Percentiles rank a stretch among this genome's conserved stretches.
phyloP scores from a whole-genome alignment of 345 rosid genomes.

The Combretum micranthum region DNA sequence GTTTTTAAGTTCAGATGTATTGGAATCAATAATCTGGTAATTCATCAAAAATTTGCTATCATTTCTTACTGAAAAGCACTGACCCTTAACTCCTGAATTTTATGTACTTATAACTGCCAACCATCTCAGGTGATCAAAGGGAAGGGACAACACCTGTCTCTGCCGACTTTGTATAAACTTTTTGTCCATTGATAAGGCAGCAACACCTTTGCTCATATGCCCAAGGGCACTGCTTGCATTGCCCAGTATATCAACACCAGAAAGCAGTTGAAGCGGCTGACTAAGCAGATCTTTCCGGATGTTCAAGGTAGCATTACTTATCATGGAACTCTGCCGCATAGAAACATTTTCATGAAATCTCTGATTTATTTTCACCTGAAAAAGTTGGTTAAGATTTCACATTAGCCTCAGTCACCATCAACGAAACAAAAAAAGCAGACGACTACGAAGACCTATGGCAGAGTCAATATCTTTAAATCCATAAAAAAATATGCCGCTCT shows the following conservation, averaged over 20 bases:
- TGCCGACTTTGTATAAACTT: slow-evolving; percentile 91
- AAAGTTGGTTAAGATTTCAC: background rate
- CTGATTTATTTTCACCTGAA: slow-evolving; percentile 79
- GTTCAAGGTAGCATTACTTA: slow-evolving; percentile 63
- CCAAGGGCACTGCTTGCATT: slow-evolving; percentile 99
- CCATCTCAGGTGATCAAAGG: slow-evolving; percentile 3
- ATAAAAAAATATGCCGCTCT: no score
- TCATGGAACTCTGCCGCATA: slow-evolving; percentile 96
- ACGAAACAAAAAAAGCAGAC: background rate
- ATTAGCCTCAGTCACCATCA: no score
- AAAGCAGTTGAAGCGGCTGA: slow-evolving; percentile 93
- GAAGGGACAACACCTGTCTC: slow-evolving; percentile 61
- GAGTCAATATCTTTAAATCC: no score
- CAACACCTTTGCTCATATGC: slow-evolving; percentile 98
- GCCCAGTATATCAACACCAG: slow-evolving; percentile 95
- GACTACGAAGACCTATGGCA: no score
- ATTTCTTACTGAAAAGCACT: no score
- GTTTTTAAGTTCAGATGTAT: no score
- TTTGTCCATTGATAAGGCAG: slow-evolving; percentile 97
- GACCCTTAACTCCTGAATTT: no score
- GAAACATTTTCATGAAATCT: slow-evolving; percentile 72
- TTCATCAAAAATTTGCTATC: no score
- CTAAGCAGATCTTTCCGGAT: slow-evolving; percentile 89
- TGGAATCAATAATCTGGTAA: no score
- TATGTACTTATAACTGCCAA: background rate